These are phyloP conservation scores for Macrolepiota dolichaula DNA, from an alignment of 768 basidiomycete species.

Conservation along the genomic window DNA sequence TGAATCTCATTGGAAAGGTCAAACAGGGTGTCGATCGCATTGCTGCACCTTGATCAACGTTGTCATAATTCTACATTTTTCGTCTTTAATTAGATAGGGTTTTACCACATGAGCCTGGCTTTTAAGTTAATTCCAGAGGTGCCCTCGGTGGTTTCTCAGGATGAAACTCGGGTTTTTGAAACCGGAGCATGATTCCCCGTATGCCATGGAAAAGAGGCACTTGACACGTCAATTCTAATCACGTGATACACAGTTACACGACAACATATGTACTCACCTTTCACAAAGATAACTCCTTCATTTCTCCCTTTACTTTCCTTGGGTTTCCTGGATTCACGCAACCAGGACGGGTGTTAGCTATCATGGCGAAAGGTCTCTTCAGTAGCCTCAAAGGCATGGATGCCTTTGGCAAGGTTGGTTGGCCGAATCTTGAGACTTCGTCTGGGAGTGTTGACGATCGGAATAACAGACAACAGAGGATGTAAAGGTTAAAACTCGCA, in stretches of 20 bases:
- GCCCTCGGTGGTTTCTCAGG: conserved; percentile 12
- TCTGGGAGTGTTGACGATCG: conserved; percentile 13
- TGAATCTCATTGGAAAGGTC: conserved; percentile 84
- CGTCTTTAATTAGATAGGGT: conserved; percentile 7
- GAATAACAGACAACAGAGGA: conserved; percentile 87
- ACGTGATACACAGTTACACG: conserved; percentile 21
- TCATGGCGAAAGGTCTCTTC: conserved; percentile 78
- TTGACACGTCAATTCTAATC: conserved; percentile 36
- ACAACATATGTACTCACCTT: conserved; percentile 1
- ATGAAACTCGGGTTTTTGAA: conserved; percentile 24
- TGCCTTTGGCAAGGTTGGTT: conserved; percentile 95
- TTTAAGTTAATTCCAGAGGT: background rate
- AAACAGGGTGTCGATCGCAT: conserved; percentile 79
- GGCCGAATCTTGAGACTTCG: background rate
- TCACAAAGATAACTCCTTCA: conserved; percentile 8
- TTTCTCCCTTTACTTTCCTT: conserved; percentile 22
- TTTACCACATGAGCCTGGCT: background rate
- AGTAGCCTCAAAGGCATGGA: conserved; percentile 86
- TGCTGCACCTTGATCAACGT: conserved; percentile 36
- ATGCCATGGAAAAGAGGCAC: conserved; percentile 14
- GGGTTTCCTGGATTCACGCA: conserved; percentile 15
- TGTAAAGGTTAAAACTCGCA: conserved; percentile 98
- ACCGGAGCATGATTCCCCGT: background rate
- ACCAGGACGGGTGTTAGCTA: conserved; percentile 31
- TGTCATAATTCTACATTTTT: conserved; percentile 10